Percentiles rank a stretch among this genome's conserved stretches.
Evolutionary conservation across 2,329 filamentous ascomycete genomes (phyloP).

Genomic region (Pezicula carpinea): DNA sequence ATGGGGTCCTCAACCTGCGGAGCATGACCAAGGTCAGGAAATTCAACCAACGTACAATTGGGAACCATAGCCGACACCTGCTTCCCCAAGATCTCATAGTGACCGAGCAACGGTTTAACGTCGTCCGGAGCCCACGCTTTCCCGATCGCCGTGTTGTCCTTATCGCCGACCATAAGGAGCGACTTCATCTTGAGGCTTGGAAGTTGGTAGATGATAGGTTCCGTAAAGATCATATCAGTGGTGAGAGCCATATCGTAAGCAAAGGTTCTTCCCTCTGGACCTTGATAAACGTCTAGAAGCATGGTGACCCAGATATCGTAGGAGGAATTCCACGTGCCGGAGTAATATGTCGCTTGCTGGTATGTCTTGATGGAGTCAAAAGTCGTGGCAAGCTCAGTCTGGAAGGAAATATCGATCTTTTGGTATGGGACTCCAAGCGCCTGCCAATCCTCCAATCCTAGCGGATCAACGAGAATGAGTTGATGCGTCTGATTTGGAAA

Average conservation of each 20-base stretch:
- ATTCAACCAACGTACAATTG: slow-evolving; percentile 40
- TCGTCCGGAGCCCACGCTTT: slow-evolving; percentile 41
- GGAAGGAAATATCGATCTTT: slow-evolving; percentile 35
- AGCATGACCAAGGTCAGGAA: slow-evolving; percentile 44
- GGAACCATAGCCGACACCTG: slow-evolving; percentile 39
- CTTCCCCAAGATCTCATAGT: slow-evolving; percentile 45
- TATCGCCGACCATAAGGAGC: slow-evolving; percentile 44
- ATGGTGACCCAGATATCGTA: slow-evolving; percentile 53
- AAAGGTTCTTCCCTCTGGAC: slow-evolving; percentile 37
- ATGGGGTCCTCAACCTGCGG: slow-evolving; percentile 48
- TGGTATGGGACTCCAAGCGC: slow-evolving; percentile 43
- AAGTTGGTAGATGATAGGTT: slow-evolving; percentile 47
- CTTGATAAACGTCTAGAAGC: slow-evolving; percentile 47
- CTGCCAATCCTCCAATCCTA: slow-evolving; percentile 50
- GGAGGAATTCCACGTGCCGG: slow-evolving; percentile 39
- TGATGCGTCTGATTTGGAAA: slow-evolving; percentile 39
- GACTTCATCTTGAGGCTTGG: slow-evolving; percentile 39
- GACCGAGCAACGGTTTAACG: slow-evolving; percentile 40
- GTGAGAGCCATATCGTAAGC: slow-evolving; percentile 44
- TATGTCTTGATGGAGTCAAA: slow-evolving; percentile 41
- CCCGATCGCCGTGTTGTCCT: slow-evolving; percentile 51
- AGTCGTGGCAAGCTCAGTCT: slow-evolving; percentile 34
- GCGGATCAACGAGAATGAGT: slow-evolving; percentile 45
- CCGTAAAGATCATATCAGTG: slow-evolving; percentile 51
- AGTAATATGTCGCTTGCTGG: slow-evolving; percentile 44